Evolutionary conservation across 768 basidiomycete species (phyloP).

Genomic region (Aureoboletus auriporus): DNA sequence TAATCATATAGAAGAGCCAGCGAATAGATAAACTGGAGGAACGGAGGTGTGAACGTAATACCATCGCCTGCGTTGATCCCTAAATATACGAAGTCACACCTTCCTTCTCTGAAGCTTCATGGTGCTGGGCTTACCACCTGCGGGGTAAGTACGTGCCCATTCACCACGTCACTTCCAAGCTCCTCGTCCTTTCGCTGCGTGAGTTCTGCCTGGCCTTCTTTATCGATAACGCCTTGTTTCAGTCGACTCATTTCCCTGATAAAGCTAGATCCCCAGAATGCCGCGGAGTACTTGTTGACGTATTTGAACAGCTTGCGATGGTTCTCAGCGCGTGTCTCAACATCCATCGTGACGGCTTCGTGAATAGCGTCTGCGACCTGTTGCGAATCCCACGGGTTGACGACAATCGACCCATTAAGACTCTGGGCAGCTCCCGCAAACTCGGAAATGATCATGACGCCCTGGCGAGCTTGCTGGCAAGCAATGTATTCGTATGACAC

Average conservation of each 20-base stretch:
- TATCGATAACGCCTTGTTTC: slow-evolving; percentile 35
- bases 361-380: slow-evolving; percentile 97
- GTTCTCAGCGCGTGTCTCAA: slow-evolving; percentile 81
- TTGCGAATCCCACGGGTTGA: slow-evolving; percentile 99
- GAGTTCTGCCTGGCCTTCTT: slow-evolving; percentile 33
- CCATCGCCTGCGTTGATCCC: slow-evolving; percentile 21
- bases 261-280: slow-evolving; percentile 90
- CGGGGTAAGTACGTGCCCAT: slow-evolving; percentile 34
- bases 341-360: slow-evolving; percentile 88
- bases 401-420: slow-evolving; percentile 92
- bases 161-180: slow-evolving; percentile 36
- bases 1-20: slow-evolving; percentile 37
- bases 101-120: slow-evolving; percentile 26
- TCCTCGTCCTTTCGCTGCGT: slow-evolving; percentile 34
- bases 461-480: slow-evolving; percentile 88
- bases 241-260: slow-evolving; percentile 79
- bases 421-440: slow-evolving; percentile 97
- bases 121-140: slow-evolving; percentile 34
- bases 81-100: slow-evolving; percentile 31
- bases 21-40: slow-evolving; percentile 27
- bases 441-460: slow-evolving; percentile 96
- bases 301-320: slow-evolving; percentile 96
- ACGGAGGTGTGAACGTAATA: slow-evolving; percentile 22
- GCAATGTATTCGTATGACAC: slow-evolving; percentile 99
- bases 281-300: slow-evolving; percentile 90